These are phyloP conservation scores for Linderina pennispora DNA, from an alignment of 192 early-diverging fungal genomes.

Conservation along the genomic window DNA sequence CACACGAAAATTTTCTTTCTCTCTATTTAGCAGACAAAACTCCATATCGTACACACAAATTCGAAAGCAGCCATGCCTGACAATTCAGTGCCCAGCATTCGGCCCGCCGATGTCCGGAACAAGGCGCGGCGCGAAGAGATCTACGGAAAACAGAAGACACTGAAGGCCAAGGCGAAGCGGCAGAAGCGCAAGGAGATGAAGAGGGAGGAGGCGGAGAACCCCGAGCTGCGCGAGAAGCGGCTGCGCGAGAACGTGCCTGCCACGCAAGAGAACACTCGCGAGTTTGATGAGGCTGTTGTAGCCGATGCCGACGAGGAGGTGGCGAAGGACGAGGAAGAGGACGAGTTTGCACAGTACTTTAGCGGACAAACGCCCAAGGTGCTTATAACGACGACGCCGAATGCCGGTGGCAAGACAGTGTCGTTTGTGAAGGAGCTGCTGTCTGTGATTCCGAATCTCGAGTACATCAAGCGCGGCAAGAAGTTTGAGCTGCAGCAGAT, in stretches of 20 bases:
- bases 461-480: constrained; percentile 80
- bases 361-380: constrained; percentile 85
- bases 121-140: constrained; percentile 82
- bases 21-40: no score
- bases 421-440: constrained; percentile 87
- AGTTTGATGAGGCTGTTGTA: constrained; percentile 91
- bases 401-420: constrained; percentile 52
- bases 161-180: constrained; percentile 72
- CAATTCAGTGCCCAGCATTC: constrained; percentile 6
- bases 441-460: constrained; percentile 83
- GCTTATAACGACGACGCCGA: constrained; percentile 74
- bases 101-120: constrained; percentile 63
- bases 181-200: constrained; percentile 60
- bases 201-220: constrained; percentile 79
- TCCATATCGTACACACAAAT: no score
- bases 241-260: constrained; percentile 84
- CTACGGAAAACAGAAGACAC: constrained; percentile 61
- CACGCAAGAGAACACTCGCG: constrained; percentile 89
- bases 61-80: no score
- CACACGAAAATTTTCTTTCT: no score
- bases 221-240: constrained; percentile 78
- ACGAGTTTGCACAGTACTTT: constrained; percentile 88
- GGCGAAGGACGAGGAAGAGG: constrained; percentile 73
- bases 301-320: constrained; percentile 70
- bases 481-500: constrained; percentile 89